phyloP scores from a whole-genome alignment of 441 rosid genomes.

The Eruca vesicaria region DNA sequence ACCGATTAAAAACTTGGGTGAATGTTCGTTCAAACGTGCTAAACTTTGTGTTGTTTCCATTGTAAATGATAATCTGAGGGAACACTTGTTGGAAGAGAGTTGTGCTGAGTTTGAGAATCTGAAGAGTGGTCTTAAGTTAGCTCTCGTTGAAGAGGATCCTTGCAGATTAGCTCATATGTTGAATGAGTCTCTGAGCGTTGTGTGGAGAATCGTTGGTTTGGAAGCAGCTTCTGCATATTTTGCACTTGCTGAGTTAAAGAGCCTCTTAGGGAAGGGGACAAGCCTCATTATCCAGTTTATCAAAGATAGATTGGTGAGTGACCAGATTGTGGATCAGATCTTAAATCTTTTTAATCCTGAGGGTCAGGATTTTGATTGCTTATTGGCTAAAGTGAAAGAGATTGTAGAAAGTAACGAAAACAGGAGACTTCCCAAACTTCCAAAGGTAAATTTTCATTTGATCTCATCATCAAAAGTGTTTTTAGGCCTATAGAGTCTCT shows the following conservation, averaged over 20 bases:
- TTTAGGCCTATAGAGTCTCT: background rate
- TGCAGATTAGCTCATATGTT: slow-evolving; percentile 52
- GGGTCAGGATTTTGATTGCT: slow-evolving; percentile 48
- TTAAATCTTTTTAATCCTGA: slow-evolving; percentile 48
- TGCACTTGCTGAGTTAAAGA: slow-evolving; percentile 62
- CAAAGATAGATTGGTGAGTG: slow-evolving; percentile 50
- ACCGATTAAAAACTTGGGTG: slow-evolving; percentile 49
- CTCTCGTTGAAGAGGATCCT: slow-evolving; percentile 42
- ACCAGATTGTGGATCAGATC: slow-evolving; percentile 40
- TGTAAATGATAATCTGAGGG: slow-evolving; percentile 41
- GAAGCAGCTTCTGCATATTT: slow-evolving; percentile 67
- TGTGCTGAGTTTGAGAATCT: slow-evolving; percentile 29
- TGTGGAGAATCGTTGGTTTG: slow-evolving; percentile 72
- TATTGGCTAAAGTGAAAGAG: slow-evolving; percentile 61
- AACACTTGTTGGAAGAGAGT: slow-evolving; percentile 37
- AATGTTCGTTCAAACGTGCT: slow-evolving; percentile 48
- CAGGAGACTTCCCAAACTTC: slow-evolving; percentile 89
- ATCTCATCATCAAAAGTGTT: background rate
- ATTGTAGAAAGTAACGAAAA: slow-evolving; percentile 87
- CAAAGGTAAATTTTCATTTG: slow-evolving; percentile 63
- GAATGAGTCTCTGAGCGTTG: slow-evolving; percentile 43
- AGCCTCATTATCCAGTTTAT: slow-evolving; percentile 56
- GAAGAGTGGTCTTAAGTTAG: slow-evolving; percentile 39
- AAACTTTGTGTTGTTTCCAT: slow-evolving; percentile 45
- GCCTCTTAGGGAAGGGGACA: slow-evolving; percentile 82